These are phyloP conservation scores for Leccinum uliginosum DNA, from an alignment of 768 basidiomycete genomes.

Conservation along the genomic window DNA sequence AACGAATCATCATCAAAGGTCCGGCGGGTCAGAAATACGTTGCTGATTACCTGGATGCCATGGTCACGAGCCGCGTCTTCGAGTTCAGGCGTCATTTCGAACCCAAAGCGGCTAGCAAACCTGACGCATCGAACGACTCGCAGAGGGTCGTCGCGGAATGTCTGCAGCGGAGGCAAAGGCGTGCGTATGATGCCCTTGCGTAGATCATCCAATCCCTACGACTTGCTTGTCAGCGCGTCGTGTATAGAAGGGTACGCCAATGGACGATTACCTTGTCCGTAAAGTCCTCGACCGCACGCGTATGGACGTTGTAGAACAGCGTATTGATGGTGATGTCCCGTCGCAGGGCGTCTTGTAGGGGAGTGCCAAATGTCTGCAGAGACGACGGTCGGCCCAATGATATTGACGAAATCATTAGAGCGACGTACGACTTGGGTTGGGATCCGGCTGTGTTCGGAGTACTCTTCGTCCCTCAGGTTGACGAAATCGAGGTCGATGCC, in stretches of 20 bases:
- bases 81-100: conserved; percentile 67
- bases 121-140: conserved; percentile 87
- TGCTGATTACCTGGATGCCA: conserved; percentile 52
- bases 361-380: conserved; percentile 82
- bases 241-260: neutral
- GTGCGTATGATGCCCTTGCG: conserved; percentile 77
- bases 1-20: neutral
- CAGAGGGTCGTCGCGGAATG: conserved; percentile 92
- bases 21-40: neutral
- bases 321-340: conserved; percentile 95
- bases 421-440: conserved; percentile 76
- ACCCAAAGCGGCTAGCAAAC: conserved; percentile 90
- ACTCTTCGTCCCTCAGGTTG: conserved; percentile 89
- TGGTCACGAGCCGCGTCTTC: conserved; percentile 55
- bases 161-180: conserved; percentile 79
- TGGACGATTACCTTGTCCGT: conserved; percentile 61
- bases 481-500: conserved; percentile 90
- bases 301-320: conserved; percentile 94
- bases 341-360: conserved; percentile 83
- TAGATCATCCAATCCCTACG: conserved; percentile 81
- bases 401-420: neutral
- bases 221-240: conserved; percentile 8
- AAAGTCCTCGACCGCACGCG: conserved; percentile 78
- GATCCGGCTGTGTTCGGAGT: conserved; percentile 82
- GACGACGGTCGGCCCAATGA: neutral